Conservation (phyloP, 2,329 filamentous ascomycete species). For the Phialocephala subalpina region DNA sequence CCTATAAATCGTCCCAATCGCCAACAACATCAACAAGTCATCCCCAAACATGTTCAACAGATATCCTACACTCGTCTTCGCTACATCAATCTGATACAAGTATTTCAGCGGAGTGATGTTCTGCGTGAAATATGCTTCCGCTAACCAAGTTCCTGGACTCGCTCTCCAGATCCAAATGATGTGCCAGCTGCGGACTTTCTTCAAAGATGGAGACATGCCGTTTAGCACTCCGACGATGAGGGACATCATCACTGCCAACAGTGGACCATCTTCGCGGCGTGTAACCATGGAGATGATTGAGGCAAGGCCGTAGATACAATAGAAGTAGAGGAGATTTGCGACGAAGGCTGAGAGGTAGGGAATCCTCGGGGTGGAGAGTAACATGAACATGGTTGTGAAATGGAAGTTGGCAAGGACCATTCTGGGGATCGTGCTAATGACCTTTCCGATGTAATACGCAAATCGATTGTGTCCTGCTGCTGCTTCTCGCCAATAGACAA, state of each 20-base stretch:
- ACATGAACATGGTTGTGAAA: conserved; percentile 59
- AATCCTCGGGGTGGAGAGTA: conserved; percentile 59
- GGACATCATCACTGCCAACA: conserved; percentile 61
- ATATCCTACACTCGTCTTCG: conserved; percentile 53
- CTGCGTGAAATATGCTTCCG: conserved; percentile 63
- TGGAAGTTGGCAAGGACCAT: conserved; percentile 61
- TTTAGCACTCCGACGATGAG: conserved; percentile 62
- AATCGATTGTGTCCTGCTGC: conserved; percentile 62
- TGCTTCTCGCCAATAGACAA: conserved; percentile 62
- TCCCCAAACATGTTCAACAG: conserved; percentile 52
- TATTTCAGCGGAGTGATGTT: conserved; percentile 57
- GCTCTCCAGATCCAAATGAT: conserved; percentile 63
- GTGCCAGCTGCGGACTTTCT: conserved; percentile 58
- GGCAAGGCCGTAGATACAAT: conserved; percentile 64
- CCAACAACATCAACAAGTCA: conserved; percentile 54
- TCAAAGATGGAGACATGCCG: conserved; percentile 59
- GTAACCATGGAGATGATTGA: conserved; percentile 61
- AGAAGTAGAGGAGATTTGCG: conserved; percentile 64
- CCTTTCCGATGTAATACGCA: conserved; percentile 65
- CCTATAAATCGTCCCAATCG: conserved; percentile 54
- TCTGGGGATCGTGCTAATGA: conserved; percentile 58
- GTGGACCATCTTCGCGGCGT: conserved; percentile 62
- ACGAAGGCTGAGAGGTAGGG: conserved; percentile 56
- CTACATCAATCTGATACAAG: conserved; percentile 58
- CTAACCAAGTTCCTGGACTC: conserved; percentile 62